Conservation (phyloP, 139 green algal genomes). For the Coccomyxa sp. region DNA sequence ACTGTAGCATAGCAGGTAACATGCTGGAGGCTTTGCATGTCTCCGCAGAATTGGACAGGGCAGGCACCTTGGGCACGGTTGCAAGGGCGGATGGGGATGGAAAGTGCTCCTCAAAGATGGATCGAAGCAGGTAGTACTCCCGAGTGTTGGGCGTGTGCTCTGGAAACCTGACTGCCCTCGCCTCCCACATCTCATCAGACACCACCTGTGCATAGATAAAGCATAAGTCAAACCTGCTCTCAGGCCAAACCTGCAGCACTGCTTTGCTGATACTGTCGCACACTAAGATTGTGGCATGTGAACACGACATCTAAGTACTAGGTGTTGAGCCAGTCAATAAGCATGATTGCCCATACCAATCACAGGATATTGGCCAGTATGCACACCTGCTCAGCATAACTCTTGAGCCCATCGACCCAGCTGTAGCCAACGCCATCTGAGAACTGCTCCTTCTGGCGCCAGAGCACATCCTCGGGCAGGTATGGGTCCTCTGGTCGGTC, state of each 20-base stretch:
- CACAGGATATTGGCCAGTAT: too few relatives aligned
- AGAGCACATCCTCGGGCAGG: conserved; percentile 85
- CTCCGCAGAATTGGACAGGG: neutral
- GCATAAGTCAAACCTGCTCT: neutral
- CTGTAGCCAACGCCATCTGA: conserved; percentile 87
- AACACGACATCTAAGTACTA: neutral
- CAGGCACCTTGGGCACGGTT: conserved; percentile 54
- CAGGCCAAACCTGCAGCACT: neutral
- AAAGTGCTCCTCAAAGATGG: conserved; percentile 89
- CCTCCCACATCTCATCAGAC: conserved; percentile 60
- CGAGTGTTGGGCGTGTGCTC: conserved; percentile 81
- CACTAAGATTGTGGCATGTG: neutral
- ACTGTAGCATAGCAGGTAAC: too few relatives aligned
- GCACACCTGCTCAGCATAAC: too few relatives aligned
- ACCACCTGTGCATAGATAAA: conserved; percentile 30
- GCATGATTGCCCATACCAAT: too few relatives aligned
- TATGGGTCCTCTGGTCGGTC: conserved; percentile 84
- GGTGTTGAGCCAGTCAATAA: too few relatives aligned
- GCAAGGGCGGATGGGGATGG: conserved; percentile 53
- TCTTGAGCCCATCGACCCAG: conserved; percentile 82
- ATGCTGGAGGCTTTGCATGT: too few relatives aligned
- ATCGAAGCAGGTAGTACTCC: conserved; percentile 90
- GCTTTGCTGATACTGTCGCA: neutral
- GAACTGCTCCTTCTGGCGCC: conserved; percentile 99
- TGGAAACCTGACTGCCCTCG: conserved; percentile 62